A percentile compares a stretch with the other conserved stretches of the same genome.
Evolutionary conservation across 1,139 yeast species (phyloP).

Genomic region (Pichia kudriavzevii): DNA sequence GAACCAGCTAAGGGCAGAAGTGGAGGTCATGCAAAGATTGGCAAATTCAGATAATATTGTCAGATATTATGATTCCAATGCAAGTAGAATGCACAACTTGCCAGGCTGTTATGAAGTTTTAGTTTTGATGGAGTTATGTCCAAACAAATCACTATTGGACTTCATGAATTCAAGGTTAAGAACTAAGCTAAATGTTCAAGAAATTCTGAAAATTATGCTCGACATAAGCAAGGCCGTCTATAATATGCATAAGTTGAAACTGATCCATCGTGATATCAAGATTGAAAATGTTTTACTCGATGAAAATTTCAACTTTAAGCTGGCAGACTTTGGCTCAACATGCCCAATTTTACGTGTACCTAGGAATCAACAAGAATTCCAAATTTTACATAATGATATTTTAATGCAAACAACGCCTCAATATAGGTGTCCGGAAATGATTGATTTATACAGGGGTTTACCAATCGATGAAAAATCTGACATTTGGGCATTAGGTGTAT

Average conservation of each 20-base stretch:
- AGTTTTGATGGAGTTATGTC: slow-evolving; percentile 72
- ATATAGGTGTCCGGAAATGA: slow-evolving; percentile 77
- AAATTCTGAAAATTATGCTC: slow-evolving; percentile 57
- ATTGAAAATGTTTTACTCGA: slow-evolving; percentile 71
- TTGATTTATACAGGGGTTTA: slow-evolving; percentile 56
- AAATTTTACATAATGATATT: slow-evolving; percentile 55
- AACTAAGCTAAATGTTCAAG: slow-evolving; percentile 53
- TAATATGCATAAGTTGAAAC: slow-evolving; percentile 58
- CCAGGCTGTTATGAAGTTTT: slow-evolving; percentile 60
- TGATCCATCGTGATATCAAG: slow-evolving; percentile 71
- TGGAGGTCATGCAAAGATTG: slow-evolving; percentile 70
- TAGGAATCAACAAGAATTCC: slow-evolving; percentile 52
- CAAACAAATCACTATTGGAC: slow-evolving; percentile 63
- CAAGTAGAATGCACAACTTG: slow-evolving; percentile 42
- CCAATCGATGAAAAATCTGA: slow-evolving; percentile 74
- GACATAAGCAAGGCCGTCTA: slow-evolving; percentile 63
- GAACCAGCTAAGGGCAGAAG: slow-evolving; percentile 62
- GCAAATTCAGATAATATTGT: slow-evolving; percentile 53
- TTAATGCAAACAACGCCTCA: slow-evolving; percentile 77
- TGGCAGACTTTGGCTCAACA: slow-evolving; percentile 77
- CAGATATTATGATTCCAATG: slow-evolving; percentile 68
- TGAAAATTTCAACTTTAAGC: slow-evolving; percentile 44
- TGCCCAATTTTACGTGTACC: slow-evolving; percentile 59
- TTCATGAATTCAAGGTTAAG: slow-evolving; percentile 66
- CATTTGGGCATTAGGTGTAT: slow-evolving; percentile 80